These are phyloP conservation scores for Apiospora pterosperma DNA, from an alignment of 2,329 filamentous ascomycete species.

Conservation along the genomic window DNA sequence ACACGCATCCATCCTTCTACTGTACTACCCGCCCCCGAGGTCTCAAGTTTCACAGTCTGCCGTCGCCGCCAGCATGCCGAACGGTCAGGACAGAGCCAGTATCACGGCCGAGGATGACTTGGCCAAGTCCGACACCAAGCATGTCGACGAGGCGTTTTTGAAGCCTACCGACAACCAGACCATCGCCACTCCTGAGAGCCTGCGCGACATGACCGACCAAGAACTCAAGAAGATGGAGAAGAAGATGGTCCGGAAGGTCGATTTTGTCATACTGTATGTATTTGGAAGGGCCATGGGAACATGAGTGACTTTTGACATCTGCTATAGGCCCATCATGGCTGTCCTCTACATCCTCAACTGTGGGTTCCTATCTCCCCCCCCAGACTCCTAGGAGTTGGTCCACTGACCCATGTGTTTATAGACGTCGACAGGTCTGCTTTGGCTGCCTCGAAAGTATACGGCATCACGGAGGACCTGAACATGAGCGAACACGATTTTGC, in stretches of 20 bases:
- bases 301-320: neutral
- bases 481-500: slow-evolving; percentile 33
- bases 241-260: slow-evolving; percentile 20
- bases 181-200: slow-evolving; percentile 13
- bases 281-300: neutral
- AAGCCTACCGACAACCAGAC: neutral
- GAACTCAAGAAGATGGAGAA: slow-evolving; percentile 14
- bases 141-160: neutral
- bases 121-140: neutral
- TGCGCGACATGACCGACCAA: slow-evolving; percentile 11
- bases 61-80: neutral
- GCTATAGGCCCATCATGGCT: slow-evolving; percentile 6
- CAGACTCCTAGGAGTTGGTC: fast-evolving
- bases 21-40: too few relatives aligned
- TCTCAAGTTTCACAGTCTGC: neutral
- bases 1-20: neutral
- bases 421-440: slow-evolving; percentile 33
- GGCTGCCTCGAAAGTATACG: slow-evolving; percentile 34
- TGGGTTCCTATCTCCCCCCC: neutral
- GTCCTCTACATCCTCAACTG: slow-evolving; percentile 39
- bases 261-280: slow-evolving; percentile 17
- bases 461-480: slow-evolving; percentile 35
- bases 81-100: too few relatives aligned
- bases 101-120: neutral
- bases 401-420: neutral